Conservation (phyloP, 495 filamentous ascomycete species). For the Penicillium egyptiacum region DNA sequence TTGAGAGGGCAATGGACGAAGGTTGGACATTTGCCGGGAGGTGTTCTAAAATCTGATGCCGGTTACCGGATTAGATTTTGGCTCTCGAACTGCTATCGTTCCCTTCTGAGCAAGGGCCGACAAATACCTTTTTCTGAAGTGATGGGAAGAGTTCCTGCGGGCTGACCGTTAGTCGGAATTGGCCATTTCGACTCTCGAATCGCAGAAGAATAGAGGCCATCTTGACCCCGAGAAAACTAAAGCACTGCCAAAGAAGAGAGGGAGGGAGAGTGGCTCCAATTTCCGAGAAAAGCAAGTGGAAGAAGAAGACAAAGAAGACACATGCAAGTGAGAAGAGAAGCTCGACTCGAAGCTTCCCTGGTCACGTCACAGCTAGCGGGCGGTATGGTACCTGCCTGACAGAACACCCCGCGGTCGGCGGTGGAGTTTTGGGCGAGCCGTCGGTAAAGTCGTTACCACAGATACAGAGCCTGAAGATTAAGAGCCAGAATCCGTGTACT, state of each 20-base stretch:
- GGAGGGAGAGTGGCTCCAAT: not conserved
- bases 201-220: constrained; percentile 53
- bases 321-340: constrained; percentile 11
- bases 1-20: constrained; percentile 74
- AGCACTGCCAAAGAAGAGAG: not conserved
- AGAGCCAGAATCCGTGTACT: too few species aligned
- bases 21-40: constrained; percentile 70
- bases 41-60: constrained; percentile 56
- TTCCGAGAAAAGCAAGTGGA: not conserved
- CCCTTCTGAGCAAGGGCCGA: not conserved
- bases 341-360: constrained; percentile 18
- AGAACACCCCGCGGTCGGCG: constrained; percentile 1
- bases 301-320: constrained; percentile 15
- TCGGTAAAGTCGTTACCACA: not conserved
- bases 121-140: constrained; percentile 44
- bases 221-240: not conserved
- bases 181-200: constrained; percentile 57
- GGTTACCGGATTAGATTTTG: constrained; percentile 7
- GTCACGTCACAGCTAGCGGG: constrained; percentile 30
- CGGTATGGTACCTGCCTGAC: constrained; percentile 21
- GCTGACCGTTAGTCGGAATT: constrained; percentile 53
- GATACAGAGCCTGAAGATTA: not conserved
- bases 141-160: constrained; percentile 48
- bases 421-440: not conserved
- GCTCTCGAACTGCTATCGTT: not conserved